Evolutionary conservation across 169 alveolate genomes (phyloP).

Genomic region (Plasmodium gonderi): DNA sequence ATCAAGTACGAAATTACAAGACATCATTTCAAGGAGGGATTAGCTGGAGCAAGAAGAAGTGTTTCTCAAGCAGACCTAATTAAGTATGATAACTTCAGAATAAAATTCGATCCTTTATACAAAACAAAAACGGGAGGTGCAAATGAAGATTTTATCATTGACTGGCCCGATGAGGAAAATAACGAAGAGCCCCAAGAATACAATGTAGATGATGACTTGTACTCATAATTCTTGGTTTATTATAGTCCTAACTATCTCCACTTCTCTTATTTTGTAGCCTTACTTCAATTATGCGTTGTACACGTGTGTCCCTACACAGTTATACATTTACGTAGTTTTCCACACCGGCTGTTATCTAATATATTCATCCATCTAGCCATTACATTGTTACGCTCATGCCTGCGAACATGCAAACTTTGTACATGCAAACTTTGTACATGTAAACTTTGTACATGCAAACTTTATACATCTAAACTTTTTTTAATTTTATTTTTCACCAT

Average conservation of each 20-base stretch:
- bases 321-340: background rate
- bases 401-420: too few species aligned
- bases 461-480: background rate
- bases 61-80: constrained; percentile 94
- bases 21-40: constrained; percentile 99
- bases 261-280: background rate
- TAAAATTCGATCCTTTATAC: constrained; percentile 98
- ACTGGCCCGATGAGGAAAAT: constrained; percentile 93
- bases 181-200: constrained; percentile 71
- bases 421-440: too few species aligned
- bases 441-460: background rate
- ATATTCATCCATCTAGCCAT: too few species aligned
- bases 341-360: background rate
- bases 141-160: constrained; percentile 89
- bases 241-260: too few species aligned
- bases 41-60: constrained; percentile 97
- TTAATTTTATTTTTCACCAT: constrained; percentile 2
- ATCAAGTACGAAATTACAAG: constrained; percentile 96
- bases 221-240: constrained; percentile 53
- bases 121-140: constrained; percentile 92
- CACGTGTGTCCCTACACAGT: background rate
- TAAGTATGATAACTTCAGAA: constrained; percentile 96
- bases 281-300: background rate
- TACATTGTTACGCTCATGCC: too few species aligned
- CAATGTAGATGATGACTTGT: constrained; percentile 72